Evolutionary conservation across 2,329 filamentous ascomycete genomes (phyloP).

Genomic region (Lachnellula arida): DNA sequence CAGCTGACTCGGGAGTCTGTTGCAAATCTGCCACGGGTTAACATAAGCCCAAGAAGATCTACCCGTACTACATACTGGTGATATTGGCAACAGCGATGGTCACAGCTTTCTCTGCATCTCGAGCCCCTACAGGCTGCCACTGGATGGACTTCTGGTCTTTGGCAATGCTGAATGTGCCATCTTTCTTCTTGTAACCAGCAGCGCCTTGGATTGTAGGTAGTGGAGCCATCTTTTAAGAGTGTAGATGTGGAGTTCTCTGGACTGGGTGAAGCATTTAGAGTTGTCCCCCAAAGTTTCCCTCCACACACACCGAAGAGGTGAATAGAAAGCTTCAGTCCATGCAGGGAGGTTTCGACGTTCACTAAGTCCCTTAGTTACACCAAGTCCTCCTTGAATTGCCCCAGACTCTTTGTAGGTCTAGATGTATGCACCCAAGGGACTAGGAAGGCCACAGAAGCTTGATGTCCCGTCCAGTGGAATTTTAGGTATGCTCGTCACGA

Average conservation of each 20-base stretch:
- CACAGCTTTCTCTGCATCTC: conserved; percentile 58
- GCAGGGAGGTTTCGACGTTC: too few species aligned
- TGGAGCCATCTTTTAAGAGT: conserved; percentile 37
- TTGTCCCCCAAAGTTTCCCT: background rate
- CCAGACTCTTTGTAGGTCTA: too few species aligned
- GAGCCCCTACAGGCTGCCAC: conserved; percentile 69
- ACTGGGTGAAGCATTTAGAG: background rate
- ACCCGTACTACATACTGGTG: conserved; percentile 58
- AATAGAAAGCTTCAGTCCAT: background rate
- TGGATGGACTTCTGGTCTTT: conserved; percentile 68
- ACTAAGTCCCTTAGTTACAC: too few species aligned
- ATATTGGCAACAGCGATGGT: conserved; percentile 71
- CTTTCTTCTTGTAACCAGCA: conserved; percentile 90
- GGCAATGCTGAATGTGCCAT: conserved; percentile 75
- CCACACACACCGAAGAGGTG: background rate
- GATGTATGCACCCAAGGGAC: too few species aligned
- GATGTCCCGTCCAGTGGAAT: too few species aligned
- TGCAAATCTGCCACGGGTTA: conserved; percentile 66
- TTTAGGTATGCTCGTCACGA: too few species aligned
- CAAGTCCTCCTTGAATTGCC: too few species aligned
- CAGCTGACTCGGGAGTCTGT: conserved; percentile 80
- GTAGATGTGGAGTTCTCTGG: background rate
- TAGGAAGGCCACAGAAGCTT: too few species aligned
- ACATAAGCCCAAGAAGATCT: background rate
- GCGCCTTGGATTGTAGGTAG: conserved; percentile 42